A percentile compares a stretch with the other conserved stretches of the same genome.
phyloP scores from a whole-genome alignment of 2,329 filamentous ascomycete species.

The Penicillium corylophilum region DNA sequence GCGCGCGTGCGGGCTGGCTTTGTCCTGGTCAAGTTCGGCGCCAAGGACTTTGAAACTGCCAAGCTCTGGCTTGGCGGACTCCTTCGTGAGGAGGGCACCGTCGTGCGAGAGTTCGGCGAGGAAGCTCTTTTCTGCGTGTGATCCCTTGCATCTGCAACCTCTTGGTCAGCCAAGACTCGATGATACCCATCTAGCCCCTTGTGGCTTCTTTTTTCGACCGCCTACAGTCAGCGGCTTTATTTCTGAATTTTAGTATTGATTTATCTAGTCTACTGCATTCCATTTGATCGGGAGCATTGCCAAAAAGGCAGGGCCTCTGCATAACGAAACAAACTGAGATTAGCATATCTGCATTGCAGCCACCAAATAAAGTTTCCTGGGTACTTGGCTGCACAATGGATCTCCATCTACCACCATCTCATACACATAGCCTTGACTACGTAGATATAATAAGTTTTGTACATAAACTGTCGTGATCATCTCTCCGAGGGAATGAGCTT shows the following conservation, averaged over 20 bases:
- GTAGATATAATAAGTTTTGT: too few species aligned
- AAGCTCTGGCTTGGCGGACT: slow-evolving; percentile 76
- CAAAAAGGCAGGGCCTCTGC: background rate
- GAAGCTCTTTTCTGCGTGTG: slow-evolving; percentile 73
- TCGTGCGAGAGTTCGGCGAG: slow-evolving; percentile 72
- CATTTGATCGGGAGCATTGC: slow-evolving; percentile 2
- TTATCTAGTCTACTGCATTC: slow-evolving; percentile 3
- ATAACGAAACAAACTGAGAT: background rate
- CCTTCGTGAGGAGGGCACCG: slow-evolving; percentile 70
- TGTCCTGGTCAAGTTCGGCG: slow-evolving; percentile 87
- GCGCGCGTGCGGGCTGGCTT: slow-evolving; percentile 73
- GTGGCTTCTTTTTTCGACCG: slow-evolving; percentile 1
- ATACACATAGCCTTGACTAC: background rate
- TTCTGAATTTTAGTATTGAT: slow-evolving; percentile 5
- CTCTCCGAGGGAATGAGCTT: too few species aligned
- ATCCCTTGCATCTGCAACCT: slow-evolving; percentile 3
- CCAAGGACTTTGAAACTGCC: slow-evolving; percentile 75
- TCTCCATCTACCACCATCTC: background rate
- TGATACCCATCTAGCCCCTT: slow-evolving; percentile 13
- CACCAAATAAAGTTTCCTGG: slow-evolving; percentile 1
- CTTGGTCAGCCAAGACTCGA: background rate
- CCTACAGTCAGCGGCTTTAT: slow-evolving; percentile 1
- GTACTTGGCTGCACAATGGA: background rate
- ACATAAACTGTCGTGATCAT: too few species aligned
- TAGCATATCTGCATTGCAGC: slow-evolving; percentile 9